Evolutionary conservation across 2,329 filamentous ascomycete genomes (phyloP).

Genomic region (Botrytis hyacinthi): DNA sequence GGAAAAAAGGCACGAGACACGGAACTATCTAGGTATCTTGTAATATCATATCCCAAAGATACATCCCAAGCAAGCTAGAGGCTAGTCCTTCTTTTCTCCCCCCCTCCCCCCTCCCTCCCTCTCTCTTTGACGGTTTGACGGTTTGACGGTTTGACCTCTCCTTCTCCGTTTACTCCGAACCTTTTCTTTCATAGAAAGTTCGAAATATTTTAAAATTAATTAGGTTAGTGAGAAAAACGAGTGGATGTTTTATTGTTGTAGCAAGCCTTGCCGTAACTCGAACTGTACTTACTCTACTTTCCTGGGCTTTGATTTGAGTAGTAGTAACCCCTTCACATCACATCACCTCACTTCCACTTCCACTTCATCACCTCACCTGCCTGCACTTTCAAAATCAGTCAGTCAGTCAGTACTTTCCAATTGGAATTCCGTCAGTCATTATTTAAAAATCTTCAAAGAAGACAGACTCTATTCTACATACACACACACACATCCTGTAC

Average conservation of each 20-base stretch:
- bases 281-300: neutral
- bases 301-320: neutral
- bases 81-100: neutral
- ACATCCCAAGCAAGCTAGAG: neutral
- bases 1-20: slow-evolving; percentile 4
- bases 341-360: neutral
- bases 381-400: neutral
- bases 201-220: neutral
- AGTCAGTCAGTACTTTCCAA: neutral
- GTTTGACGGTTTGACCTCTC: neutral
- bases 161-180: slow-evolving; percentile 2
- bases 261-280: neutral
- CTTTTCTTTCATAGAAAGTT: neutral
- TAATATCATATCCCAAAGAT: neutral
- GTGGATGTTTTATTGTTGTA: neutral
- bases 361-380: neutral
- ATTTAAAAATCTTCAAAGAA: neutral
- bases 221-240: slow-evolving; percentile 2
- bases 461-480: neutral
- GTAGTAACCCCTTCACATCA: neutral
- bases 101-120: too few relatives aligned
- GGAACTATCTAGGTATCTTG: neutral
- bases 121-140: neutral
- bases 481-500: neutral
- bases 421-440: neutral